A percentile compares a stretch with the other conserved stretches of the same genome.
Evolutionary conservation across 2,329 filamentous ascomycete species (phyloP).

Genomic region (Arachnomyces sp.): DNA sequence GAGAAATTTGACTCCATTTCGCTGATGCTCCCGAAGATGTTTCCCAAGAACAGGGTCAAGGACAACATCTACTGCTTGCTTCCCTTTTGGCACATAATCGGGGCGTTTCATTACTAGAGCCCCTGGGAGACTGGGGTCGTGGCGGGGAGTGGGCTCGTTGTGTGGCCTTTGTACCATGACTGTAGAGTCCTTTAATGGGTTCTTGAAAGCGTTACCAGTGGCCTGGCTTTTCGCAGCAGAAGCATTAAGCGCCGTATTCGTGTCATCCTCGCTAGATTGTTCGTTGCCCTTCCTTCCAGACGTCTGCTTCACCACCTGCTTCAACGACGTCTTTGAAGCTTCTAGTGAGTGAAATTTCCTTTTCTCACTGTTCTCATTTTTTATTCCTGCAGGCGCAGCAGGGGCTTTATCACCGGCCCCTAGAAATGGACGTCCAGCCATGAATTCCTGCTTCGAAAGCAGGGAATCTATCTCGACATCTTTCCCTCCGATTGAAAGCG

Average conservation of each 20-base stretch:
- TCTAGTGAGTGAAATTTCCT: conserved; percentile 5
- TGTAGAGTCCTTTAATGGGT: conserved; percentile 49
- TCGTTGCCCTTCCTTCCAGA: conserved; percentile 13
- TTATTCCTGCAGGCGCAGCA: conserved; percentile 10
- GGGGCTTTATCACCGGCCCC: conserved; percentile 18
- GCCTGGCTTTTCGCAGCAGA: conserved; percentile 30
- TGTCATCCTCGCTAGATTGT: conserved; percentile 18
- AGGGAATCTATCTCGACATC: conserved; percentile 60
- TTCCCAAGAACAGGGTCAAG: conserved; percentile 58
- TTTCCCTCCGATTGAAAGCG: conserved; percentile 56
- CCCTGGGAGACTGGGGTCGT: conserved; percentile 52
- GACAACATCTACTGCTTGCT: conserved; percentile 62
- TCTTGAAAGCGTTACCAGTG: conserved; percentile 49
- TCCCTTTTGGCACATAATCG: conserved; percentile 47
- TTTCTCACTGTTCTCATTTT: conserved; percentile 7
- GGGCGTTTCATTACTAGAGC: conserved; percentile 62
- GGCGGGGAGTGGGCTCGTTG: conserved; percentile 50
- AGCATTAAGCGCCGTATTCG: conserved; percentile 32
- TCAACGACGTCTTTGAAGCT: conserved; percentile 4
- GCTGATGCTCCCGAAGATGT: conserved; percentile 58
- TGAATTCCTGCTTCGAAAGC: conserved; percentile 52
- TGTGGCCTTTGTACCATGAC: conserved; percentile 39
- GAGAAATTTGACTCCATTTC: conserved; percentile 60
- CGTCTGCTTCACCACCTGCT: conserved; percentile 10
- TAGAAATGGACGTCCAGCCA: conserved; percentile 28